Conservation (phyloP, 805 yeast species). For the Metschnikowia anglica region DNA sequence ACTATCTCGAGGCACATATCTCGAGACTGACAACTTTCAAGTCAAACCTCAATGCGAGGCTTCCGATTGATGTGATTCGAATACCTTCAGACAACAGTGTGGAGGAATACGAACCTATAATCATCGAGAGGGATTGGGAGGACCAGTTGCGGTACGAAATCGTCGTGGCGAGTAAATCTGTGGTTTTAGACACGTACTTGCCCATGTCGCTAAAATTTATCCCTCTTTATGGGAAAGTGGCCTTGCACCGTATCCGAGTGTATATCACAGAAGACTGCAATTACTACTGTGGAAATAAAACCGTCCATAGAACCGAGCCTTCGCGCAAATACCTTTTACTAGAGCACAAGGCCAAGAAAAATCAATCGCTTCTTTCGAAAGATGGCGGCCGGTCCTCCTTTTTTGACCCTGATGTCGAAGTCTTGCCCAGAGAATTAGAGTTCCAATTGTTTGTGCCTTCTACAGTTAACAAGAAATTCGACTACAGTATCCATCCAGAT, state of each 20-base stretch:
- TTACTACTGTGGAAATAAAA: slow-evolving; percentile 80
- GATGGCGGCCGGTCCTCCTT: slow-evolving; percentile 30
- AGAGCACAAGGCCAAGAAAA: slow-evolving; percentile 70
- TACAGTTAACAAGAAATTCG: slow-evolving; percentile 52
- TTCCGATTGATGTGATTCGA: slow-evolving; percentile 68
- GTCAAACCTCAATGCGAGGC: slow-evolving; percentile 61
- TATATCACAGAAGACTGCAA: slow-evolving; percentile 87
- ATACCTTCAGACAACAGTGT: slow-evolving; percentile 74
- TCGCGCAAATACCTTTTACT: slow-evolving; percentile 72
- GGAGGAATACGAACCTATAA: slow-evolving; percentile 92
- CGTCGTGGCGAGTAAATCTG: slow-evolving; percentile 83
- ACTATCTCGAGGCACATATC: slow-evolving; percentile 65
- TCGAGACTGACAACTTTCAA: slow-evolving; percentile 87
- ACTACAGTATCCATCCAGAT: slow-evolving; percentile 69
- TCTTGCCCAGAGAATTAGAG: slow-evolving; percentile 76
- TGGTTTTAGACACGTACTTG: slow-evolving; percentile 76
- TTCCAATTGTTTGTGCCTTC: slow-evolving; percentile 85
- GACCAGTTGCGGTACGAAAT: slow-evolving; percentile 87
- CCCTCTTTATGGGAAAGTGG: slow-evolving; percentile 79
- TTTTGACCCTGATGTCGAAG: slow-evolving; percentile 48
- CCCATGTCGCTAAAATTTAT: slow-evolving; percentile 83
- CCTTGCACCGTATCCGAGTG: slow-evolving; percentile 80
- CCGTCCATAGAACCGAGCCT: slow-evolving; percentile 92
- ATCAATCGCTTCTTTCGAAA: slow-evolving; percentile 48
- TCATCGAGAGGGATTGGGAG: slow-evolving; percentile 91